A percentile compares a stretch with the other conserved stretches of the same genome.
phyloP scores from a whole-genome alignment of 2,329 filamentous ascomycete genomes.

The Claviceps digitariae region DNA sequence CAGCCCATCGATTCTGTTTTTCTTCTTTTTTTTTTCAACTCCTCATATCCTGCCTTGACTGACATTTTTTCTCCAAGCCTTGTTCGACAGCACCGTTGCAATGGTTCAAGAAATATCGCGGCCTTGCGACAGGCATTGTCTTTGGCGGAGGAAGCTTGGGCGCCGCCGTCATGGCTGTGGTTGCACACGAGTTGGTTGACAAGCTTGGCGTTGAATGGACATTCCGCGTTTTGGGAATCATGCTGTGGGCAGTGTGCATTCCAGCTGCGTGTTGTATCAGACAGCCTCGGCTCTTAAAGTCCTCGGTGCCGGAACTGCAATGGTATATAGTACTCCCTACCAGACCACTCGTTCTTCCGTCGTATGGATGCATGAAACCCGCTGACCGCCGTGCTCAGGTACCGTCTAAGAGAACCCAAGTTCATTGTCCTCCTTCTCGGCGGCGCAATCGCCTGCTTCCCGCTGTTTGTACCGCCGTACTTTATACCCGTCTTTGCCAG shows the following conservation, averaged over 20 bases:
- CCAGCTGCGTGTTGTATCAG: slow-evolving; percentile 14
- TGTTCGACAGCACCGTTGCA: slow-evolving; percentile 14
- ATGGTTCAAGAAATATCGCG: slow-evolving; percentile 14
- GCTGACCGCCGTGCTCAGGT: slow-evolving; percentile 7
- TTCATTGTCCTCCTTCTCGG: slow-evolving; percentile 13
- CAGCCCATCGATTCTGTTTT: no score
- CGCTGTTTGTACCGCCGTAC: slow-evolving; percentile 16
- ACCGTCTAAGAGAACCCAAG: slow-evolving; percentile 12
- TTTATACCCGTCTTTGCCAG: slow-evolving; percentile 16
- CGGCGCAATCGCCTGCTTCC: slow-evolving; percentile 13
- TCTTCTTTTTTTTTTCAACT: background rate
- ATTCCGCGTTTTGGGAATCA: slow-evolving; percentile 14
- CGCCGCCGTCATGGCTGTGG: slow-evolving; percentile 15
- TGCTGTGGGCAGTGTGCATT: slow-evolving; percentile 16
- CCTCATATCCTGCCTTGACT: background rate
- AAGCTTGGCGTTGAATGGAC: slow-evolving; percentile 14
- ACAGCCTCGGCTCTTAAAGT: slow-evolving; percentile 5
- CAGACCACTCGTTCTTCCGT: background rate
- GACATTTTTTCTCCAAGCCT: slow-evolving; percentile 6
- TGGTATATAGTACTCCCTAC: slow-evolving; percentile 13
- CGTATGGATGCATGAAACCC: background rate
- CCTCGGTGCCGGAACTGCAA: slow-evolving; percentile 10
- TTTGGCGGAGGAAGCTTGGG: slow-evolving; percentile 15
- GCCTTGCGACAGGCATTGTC: slow-evolving; percentile 16
- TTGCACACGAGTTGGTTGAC: slow-evolving; percentile 10